Evolutionary conservation across 2,329 filamentous ascomycete genomes (phyloP), one percentile per base, ranked within the genome.

Genomic region (Nakataea oryzae): DNA sequence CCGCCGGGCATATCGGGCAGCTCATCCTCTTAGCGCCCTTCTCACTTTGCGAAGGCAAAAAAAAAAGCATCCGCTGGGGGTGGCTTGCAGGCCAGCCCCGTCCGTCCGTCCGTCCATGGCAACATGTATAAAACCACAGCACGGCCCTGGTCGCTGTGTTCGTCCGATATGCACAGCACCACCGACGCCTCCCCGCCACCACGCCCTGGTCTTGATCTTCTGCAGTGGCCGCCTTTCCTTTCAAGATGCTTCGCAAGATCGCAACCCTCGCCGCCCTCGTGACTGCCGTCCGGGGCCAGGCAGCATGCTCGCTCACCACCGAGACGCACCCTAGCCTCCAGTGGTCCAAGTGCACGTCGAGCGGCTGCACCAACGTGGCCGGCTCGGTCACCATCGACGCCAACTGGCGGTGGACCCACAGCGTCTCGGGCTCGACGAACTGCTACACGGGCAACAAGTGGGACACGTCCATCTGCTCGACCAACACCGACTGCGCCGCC

Each of bases 401-500:
- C 68, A 86, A 86, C 75, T 86, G 83, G 82, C 79, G 84, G 64
- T 86, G 84, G 84, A 75, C 82, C 63, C 82, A 86, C 72, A 70
- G 70, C 24, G 70, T 73, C 60, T 66, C 70, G 6, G 74, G 76
- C 61, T 75, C 72, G 65, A 80, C 75, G 67, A 86, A 86, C 74
- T 85, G 82, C 75, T 85, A 84, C 72, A 77, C 73, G 5, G 81
- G 80, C 59, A 84, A 83, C 71, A 68, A 69, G 58, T 78, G 79
- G 71, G 77, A 83, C 68, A 65, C 73, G 8, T 72, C 74, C 27
- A 73, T 78, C 41, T 84, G 82, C 72, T 74, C 77, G 2, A 75
- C 78, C 64, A 73, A 79, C 67, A 70, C 70, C 64, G 74, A 74
- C 3, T 86, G 83, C 66, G 81, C 82, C 14, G 65, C 73, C 54